Base-by-base conservation (phyloP, 1,284 basidiomycete species). In the Laetiporus sulphureus region DNA sequence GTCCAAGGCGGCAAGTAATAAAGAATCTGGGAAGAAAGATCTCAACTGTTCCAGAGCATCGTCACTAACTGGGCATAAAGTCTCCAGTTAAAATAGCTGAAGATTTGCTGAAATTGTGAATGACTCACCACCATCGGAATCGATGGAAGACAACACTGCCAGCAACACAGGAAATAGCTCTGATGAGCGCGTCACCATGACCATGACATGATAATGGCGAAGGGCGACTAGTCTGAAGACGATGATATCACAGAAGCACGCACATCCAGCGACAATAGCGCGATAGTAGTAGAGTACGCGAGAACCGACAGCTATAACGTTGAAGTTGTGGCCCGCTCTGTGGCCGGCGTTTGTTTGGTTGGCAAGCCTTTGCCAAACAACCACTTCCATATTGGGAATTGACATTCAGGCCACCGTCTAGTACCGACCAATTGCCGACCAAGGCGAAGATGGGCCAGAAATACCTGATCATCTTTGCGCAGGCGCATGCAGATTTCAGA, bases 381-480 rank as follows among this genome's bases (percentile, higher is more conserved):
- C 16, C 42, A 25, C 25, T 27, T 7, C n/a, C n/a, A n/a, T n/a
- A n/a, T n/a, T n/a, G n/a, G n/a, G n/a, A n/a, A n/a, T n/a, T n/a
- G n/a, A n/a, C n/a, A n/a, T n/a, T n/a, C n/a, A n/a, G n/a, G n/a
- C n/a, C n/a, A n/a, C n/a, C n/a, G n/a, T n/a, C n/a, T n/a, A n/a
- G n/a, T n/a, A n/a, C n/a, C n/a, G n/a, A n/a, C n/a, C n/a, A n/a
- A n/a, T n/a, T n/a, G n/a, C n/a, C n/a, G n/a, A n/a, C n/a, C n/a
- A n/a, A n/a, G n/a, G n/a, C n/a, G n/a, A 13, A 27, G 7, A 27
- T 41, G 33, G 31, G 38, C 12, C 7, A 36, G 13, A 63, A 68
- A 46, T 91, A 83, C 60, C 71, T 92, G 37, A 65, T 92, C 39
- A 71, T 84, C 36, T 87, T 90, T 59, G 87, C 88, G 1, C 85